Base-by-base conservation (phyloP, 192 early-diverging fungal genomes). In the Backusella macrospora region DNA sequence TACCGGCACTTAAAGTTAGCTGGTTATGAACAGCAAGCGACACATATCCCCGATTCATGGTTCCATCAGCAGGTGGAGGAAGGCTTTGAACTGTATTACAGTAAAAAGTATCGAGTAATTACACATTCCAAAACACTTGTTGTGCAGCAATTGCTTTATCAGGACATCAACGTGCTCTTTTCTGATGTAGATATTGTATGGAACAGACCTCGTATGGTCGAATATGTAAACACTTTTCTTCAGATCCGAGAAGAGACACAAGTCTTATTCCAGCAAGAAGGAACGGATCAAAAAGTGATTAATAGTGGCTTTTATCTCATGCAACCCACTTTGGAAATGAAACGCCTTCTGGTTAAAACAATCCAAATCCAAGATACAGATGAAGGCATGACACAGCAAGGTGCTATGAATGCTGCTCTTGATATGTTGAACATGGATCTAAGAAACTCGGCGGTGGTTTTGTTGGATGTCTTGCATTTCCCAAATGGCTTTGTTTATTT, bases 281-380 rank as follows among this genome's bases (percentile, higher is more conserved):
- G 64, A 5, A 46, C 62, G 12, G 44, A 70, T 34, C 67, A 75
- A 16, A 43, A 49, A 4, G 38, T 21, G 0, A 39, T 80, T 26
- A 80, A 76, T 44, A 47, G 38, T 15, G 78, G 73, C 3, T 76
- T 80, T 40, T 80, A 71, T 48, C 47, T 80, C 2, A 80, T 80
- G 78, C 62, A 70, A 26, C 70, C 78, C n/a, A 63, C 78, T 7
- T 4, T 37, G 21, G 42, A 62, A 26, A 80, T 62, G 44, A 75
- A 68, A 15, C 62, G 52, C 13, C 10, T 76, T 8, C 21, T 80
- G 14, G 70, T 63, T 9, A 63, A 71, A 4, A 68, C 74, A 1
- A 72, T 80, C 40, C 21, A 46, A 21, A 65, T 80, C 10, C 78
- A 80, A 63, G 74, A 80, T 26, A 44, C 21, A 0, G 44, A 68